Evolutionary conservation across 441 rosid species (phyloP), one percentile per base, ranked within the genome.

Genomic region (Gossypium trilobum): DNA sequence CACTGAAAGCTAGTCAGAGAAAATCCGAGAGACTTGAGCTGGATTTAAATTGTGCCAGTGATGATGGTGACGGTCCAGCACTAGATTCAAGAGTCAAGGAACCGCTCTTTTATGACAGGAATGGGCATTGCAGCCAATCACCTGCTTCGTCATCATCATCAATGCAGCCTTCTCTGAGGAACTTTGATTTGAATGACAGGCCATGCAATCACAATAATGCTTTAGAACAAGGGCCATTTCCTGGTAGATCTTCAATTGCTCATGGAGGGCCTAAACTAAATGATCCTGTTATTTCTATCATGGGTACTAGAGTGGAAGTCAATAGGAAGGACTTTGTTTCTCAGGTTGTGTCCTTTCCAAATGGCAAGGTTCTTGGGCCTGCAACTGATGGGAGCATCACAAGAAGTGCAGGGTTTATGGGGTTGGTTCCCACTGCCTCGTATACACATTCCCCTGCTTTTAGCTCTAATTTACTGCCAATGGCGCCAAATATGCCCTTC

Each of bases 141-240:
- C 91, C 92, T 58, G 88, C 87, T 60, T 88, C 97, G 27, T 85
- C 97, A 7, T 87, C 92, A 8, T 92, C 97, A 10, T 82, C 89
- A 16, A 74, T 81, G 88, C 97, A 83, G 84, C 92, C 84, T 56
- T 79, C 81, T 27, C 72, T 82, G 68, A 89, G 92, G 84, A 95
- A 89, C 82, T 83, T 95, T 66, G 96, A 95, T 86, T 84, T 95
- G 87, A 95, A 95, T 77, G 97, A 95, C 76, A 82, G 87, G 59
- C 98, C 99, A 16, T 75, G 73, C 70, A 71, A 79, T 74, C 82
- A 77, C 50, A 85, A 57, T n/a, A 89, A 87, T 68, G 75, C 86
- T 72, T 80, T 81, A 17, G 90, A 91, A 62, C 89, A 78, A 67
- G 88, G 81, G 54, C 73, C 77, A 11, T 72, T 76, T 77, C 74